A percentile compares a stretch with the other conserved stretches of the same genome.
phyloP scores from a whole-genome alignment of 306 rosid genomes.

The Oemleria cerasiformis region DNA sequence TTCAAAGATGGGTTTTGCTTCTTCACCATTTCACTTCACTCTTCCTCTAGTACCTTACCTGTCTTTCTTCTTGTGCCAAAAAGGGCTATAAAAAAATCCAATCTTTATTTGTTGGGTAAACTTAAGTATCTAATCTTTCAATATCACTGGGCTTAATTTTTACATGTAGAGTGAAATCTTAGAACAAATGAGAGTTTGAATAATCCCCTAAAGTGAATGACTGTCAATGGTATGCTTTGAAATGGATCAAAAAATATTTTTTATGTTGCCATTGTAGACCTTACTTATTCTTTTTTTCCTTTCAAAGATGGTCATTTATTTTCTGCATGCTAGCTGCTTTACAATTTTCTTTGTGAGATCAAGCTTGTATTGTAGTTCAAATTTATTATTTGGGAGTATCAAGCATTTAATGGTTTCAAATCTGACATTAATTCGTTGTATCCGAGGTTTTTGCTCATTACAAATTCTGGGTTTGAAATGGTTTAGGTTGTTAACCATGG shows the following conservation, averaged over 20 bases:
- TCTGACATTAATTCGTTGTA: conserved; percentile 29
- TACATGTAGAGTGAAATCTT: background rate
- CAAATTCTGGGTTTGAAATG: conserved; percentile 30
- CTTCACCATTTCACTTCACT: background rate
- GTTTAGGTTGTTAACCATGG: conserved; percentile 65
- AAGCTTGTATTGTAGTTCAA: conserved; percentile 11
- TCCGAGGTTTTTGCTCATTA: conserved; percentile 7
- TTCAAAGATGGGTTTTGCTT: background rate
- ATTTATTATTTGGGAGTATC: conserved; percentile 1
- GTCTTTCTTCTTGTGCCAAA: conserved; percentile 2
- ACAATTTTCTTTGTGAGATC: background rate
- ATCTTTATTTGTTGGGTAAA: background rate
- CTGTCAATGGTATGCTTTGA: too few relatives aligned
- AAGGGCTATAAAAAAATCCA: conserved; percentile 1
- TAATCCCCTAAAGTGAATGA: background rate
- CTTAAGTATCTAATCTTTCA: background rate
- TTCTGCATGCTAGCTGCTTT: conserved; percentile 1
- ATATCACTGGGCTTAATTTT: background rate
- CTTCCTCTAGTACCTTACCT: background rate
- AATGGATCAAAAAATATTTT: background rate
- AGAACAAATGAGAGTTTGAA: background rate
- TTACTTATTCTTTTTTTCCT: background rate
- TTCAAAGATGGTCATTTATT: background rate
- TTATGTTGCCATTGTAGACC: background rate
- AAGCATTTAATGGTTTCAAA: background rate